Percentiles rank a stretch among this genome's conserved stretches.
phyloP scores from a whole-genome alignment of 352 stramenopile species.

The Discostella stelligera region DNA sequence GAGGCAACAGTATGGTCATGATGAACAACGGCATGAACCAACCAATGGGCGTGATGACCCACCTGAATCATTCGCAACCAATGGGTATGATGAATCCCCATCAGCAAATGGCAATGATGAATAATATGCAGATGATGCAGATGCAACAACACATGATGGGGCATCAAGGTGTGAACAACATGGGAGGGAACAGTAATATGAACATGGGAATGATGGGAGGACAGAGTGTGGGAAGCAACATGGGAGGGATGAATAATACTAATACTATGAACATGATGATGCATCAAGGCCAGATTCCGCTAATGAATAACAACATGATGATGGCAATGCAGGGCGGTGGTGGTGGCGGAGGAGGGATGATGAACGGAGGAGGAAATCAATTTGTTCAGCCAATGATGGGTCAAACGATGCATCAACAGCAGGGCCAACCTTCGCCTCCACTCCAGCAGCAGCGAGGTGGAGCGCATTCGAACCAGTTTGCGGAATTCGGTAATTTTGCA shows the following conservation, averaged over 20 bases:
- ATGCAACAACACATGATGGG: slow-evolving; percentile 33
- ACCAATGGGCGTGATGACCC: slow-evolving; percentile 30
- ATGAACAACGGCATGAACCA: slow-evolving; percentile 34
- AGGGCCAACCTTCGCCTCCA: slow-evolving; percentile 10
- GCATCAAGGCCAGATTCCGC: slow-evolving; percentile 29
- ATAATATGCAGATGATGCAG: slow-evolving; percentile 39
- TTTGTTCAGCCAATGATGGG: slow-evolving; percentile 23
- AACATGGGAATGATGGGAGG: slow-evolving; percentile 28
- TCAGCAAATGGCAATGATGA: slow-evolving; percentile 44
- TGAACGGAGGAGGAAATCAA: slow-evolving; percentile 33
- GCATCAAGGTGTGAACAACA: slow-evolving; percentile 30
- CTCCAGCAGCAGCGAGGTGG: slow-evolving; percentile 21
- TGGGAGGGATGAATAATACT: slow-evolving; percentile 14
- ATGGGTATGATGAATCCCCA: slow-evolving; percentile 29
- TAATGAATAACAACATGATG: slow-evolving; percentile 29
- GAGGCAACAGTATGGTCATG: slow-evolving; percentile 29
- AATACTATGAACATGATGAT: slow-evolving; percentile 50
- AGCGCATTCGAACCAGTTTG: slow-evolving; percentile 42
- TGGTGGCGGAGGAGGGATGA: slow-evolving; percentile 14
- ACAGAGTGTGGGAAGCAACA: slow-evolving; percentile 17
- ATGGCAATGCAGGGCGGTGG: slow-evolving; percentile 47
- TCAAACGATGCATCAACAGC: slow-evolving; percentile 21
- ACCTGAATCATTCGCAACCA: slow-evolving; percentile 23
- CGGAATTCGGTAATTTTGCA: slow-evolving; percentile 55
- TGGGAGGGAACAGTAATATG: slow-evolving; percentile 14